Evolutionary conservation across 352 stramenopile species (phyloP), one percentile per base, ranked within the genome.

Genomic region (Phytophthora foliorum): DNA sequence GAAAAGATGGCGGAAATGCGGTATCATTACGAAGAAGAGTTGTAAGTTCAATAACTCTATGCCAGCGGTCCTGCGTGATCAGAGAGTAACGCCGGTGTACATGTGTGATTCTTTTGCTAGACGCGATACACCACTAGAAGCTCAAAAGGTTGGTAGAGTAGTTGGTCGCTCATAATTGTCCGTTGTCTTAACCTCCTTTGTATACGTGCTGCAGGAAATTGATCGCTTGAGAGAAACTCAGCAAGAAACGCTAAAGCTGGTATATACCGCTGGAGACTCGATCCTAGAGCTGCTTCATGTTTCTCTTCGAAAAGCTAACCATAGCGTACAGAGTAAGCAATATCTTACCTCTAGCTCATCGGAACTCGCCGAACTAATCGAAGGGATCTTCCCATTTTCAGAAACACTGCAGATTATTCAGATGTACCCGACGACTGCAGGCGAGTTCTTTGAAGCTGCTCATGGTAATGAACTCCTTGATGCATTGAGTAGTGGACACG

Each of bases 201-300:
- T 17, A 60, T 36, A 17, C 24, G 19, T 22, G 16, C 25, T 63
- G 8, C 49, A 89, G 79, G 79, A 89, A 48, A 91, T 91, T 24
- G 82, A 91, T 51, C 73, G 74, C 7, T 48, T 92, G 22, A 82
- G 82, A 68, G 82, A 90, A 54, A 78, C 59, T 16, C 68, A 89
- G 7, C 67, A 71, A 9, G 84, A 93, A 46, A 82, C 80, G 0
- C 53, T 84, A 6, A 88, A 83, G 31, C 57, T 93, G 16, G 78
- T 90, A 0, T 88, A 87, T 49, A 69, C 71, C n/a, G 80, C 82
- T 4, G 88, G 82, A 2, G 82, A 88, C 54, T 77, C 80, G 0
- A 89, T 91, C 50, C 58, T 90, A 4, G 78, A 91, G 13, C 50
- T 91, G 16, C 65, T 93, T 8, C 78, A 91, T 22, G 69, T 87